Evolutionary conservation across 495 filamentous ascomycete genomes (phyloP).

Genomic region (Collariella sp.): DNA sequence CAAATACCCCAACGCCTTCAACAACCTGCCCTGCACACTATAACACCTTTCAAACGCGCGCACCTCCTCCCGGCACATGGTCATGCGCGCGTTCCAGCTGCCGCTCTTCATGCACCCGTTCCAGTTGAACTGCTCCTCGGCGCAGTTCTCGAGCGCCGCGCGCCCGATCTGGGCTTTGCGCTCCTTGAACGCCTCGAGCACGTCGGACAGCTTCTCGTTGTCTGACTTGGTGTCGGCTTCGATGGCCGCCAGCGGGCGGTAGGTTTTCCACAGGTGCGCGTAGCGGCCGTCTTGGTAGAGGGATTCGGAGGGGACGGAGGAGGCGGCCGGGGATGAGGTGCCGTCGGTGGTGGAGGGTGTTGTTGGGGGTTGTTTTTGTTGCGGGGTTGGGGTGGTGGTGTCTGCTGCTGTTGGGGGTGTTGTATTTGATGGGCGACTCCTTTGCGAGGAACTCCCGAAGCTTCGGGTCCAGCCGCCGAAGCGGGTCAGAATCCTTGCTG

Average conservation of each 20-base stretch:
- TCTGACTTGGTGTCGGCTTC: conserved; percentile 58
- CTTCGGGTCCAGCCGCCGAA: conserved; percentile 72
- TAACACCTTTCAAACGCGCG: conserved; percentile 70
- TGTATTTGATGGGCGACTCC: conserved; percentile 72
- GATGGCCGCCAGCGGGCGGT: conserved; percentile 56
- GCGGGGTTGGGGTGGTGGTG: background rate
- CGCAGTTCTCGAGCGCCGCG: conserved; percentile 89
- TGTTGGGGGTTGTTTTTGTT: conserved; percentile 7
- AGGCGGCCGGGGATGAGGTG: background rate
- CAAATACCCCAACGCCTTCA: conserved; percentile 88
- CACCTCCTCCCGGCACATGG: conserved; percentile 67
- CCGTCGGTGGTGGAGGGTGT: conserved; percentile 1
- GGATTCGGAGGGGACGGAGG: conserved; percentile 29
- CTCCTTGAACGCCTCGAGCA: conserved; percentile 76
- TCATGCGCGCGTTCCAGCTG: conserved; percentile 48
- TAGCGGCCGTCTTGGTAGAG: conserved; percentile 74
- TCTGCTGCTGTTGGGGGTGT: conserved; percentile 17
- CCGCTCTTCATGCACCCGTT: conserved; percentile 67
- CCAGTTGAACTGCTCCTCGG: conserved; percentile 68
- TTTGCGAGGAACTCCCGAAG: conserved; percentile 77
- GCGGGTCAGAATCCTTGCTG: conserved; percentile 55
- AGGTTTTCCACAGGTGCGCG: conserved; percentile 86
- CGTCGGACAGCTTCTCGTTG: conserved; percentile 61
- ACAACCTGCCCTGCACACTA: conserved; percentile 71
- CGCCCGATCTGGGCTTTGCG: conserved; percentile 67